Conservation (phyloP, 768 basidiomycete species). For the Hypsizygus marmoreus region DNA sequence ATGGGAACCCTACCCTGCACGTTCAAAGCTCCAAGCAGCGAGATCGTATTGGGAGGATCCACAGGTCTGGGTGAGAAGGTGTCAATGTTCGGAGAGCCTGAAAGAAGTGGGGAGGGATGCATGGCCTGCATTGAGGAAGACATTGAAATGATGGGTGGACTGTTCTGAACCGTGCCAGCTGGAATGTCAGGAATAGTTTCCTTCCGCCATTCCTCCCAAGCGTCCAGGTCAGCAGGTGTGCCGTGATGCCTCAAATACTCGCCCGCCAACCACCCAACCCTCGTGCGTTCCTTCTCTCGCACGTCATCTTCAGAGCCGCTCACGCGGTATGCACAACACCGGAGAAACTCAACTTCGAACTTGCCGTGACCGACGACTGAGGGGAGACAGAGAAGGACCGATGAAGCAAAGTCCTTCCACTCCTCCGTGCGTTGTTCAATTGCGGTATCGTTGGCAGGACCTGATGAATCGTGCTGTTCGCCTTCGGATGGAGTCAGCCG, state of each 20-base stretch:
- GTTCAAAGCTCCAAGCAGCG: constrained; percentile 47
- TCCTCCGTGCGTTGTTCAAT: constrained; percentile 21
- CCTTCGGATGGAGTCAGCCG: constrained; percentile 16
- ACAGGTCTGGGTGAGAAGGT: constrained; percentile 59
- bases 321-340: constrained; percentile 67
- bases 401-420: constrained; percentile 68
- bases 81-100: constrained; percentile 45
- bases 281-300: constrained; percentile 39
- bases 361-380: constrained; percentile 49
- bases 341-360: constrained; percentile 71
- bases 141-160: constrained; percentile 33
- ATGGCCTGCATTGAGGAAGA: constrained; percentile 57
- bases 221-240: constrained; percentile 45
- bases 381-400: constrained; percentile 64
- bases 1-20: constrained; percentile 13
- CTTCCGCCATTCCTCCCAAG: constrained; percentile 61
- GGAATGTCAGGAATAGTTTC: constrained; percentile 49
- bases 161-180: constrained; percentile 26
- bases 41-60: constrained; percentile 37
- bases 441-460: constrained; percentile 1
- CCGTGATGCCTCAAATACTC: constrained; percentile 67
- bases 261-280: constrained; percentile 65
- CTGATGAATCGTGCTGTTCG: constrained; percentile 13
- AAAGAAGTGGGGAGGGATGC: constrained; percentile 51
- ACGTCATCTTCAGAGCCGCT: constrained; percentile 49